Percentiles rank a stretch among this genome's conserved stretches.
These are phyloP conservation scores for Fusarium humuli DNA, from an alignment of 2,329 filamentous ascomycete genomes.

Conservation along the genomic window DNA sequence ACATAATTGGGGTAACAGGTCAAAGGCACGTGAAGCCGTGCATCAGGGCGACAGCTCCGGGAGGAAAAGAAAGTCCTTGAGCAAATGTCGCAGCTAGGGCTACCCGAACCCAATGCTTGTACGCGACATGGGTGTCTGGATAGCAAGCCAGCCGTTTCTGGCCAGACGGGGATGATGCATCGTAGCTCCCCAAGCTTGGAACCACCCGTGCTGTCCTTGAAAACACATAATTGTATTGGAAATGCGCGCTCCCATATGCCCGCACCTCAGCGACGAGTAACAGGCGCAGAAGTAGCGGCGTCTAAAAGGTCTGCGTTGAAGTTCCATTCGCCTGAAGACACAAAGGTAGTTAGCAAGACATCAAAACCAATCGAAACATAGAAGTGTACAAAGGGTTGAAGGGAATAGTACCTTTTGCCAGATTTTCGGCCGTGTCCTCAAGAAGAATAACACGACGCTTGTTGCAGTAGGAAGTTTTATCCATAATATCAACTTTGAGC, in stretches of 20 bases:
- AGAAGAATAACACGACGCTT: slow-evolving; percentile 90
- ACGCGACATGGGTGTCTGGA: slow-evolving; percentile 6
- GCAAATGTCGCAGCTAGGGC: slow-evolving; percentile 10
- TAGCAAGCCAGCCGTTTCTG: slow-evolving; percentile 6
- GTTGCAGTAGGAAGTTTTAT: slow-evolving; percentile 97
- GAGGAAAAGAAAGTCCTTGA: not conserved
- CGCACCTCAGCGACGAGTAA: slow-evolving; percentile 36
- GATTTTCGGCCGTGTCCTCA: slow-evolving; percentile 91
- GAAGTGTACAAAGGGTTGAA: not conserved
- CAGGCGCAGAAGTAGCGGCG: slow-evolving; percentile 38
- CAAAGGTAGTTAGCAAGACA: slow-evolving; percentile 40
- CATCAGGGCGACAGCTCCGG: not conserved
- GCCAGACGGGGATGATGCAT: not conserved
- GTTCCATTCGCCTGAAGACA: slow-evolving; percentile 57
- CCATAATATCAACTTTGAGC: slow-evolving; percentile 97
- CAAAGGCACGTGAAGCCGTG: slow-evolving; percentile 5
- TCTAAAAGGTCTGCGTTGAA: slow-evolving; percentile 54
- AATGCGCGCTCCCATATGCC: not conserved
- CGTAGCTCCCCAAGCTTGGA: not conserved
- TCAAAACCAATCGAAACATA: not conserved
- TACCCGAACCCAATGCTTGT: slow-evolving; percentile 13
- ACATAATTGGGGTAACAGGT: not conserved
- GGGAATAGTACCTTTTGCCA: slow-evolving; percentile 76
- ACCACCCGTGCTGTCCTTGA: not conserved
- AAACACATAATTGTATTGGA: not conserved